Conservation (phyloP, 2,329 filamentous ascomycete genomes). For the Alternaria panax region DNA sequence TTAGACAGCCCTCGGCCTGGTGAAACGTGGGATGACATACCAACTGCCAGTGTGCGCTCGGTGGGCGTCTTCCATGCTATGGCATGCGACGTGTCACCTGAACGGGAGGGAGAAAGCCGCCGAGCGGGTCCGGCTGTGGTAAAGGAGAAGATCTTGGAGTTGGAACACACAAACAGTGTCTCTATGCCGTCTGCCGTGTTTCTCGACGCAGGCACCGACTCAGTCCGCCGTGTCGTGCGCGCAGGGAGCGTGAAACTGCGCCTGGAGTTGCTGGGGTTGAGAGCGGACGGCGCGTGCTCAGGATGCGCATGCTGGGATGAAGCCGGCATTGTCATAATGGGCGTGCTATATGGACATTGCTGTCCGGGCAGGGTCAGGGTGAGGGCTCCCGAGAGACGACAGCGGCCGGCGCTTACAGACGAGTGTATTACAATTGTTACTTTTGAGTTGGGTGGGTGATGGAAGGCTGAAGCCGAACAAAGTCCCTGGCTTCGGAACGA, state of each 20-base stretch:
- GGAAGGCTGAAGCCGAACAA: constrained; percentile 13
- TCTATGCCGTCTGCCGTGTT: constrained; percentile 61
- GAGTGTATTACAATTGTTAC: background rate
- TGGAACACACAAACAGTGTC: constrained; percentile 76
- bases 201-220: constrained; percentile 43
- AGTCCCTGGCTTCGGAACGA: constrained; percentile 20
- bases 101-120: constrained; percentile 46
- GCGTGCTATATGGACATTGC: constrained; percentile 39
- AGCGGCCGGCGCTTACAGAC: constrained; percentile 11
- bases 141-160: constrained; percentile 75
- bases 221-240: constrained; percentile 45
- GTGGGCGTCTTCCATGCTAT: constrained; percentile 77
- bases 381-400: background rate
- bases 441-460: constrained; percentile 5
- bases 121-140: constrained; percentile 48
- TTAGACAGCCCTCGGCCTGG: constrained; percentile 12
- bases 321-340: constrained; percentile 44
- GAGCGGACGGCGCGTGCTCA: constrained; percentile 34
- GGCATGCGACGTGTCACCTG: constrained; percentile 58
- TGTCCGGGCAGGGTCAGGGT: background rate
- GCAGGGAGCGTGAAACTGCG: constrained; percentile 60
- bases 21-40: constrained; percentile 54
- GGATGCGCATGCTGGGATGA: constrained; percentile 36
- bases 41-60: constrained; percentile 81
- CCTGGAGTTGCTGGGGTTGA: constrained; percentile 35